A percentile compares a stretch with the other conserved stretches of the same genome.
phyloP scores from a whole-genome alignment of 345 rosid species.

The Salix caprea region DNA sequence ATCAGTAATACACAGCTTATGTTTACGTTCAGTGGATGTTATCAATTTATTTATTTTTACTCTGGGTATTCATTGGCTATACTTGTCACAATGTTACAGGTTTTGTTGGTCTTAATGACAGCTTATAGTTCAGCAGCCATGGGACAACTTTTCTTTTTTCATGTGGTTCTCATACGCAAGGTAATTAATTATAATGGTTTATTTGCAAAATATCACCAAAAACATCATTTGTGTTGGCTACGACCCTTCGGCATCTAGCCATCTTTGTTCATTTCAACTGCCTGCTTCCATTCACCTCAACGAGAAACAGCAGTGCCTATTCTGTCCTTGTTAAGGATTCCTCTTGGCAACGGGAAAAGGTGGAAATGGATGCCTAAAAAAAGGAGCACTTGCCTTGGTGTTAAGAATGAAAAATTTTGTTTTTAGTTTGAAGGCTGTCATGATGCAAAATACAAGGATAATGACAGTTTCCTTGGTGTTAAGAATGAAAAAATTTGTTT shows the following conservation, averaged over 20 bases:
- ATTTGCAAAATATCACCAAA: neutral
- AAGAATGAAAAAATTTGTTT: neutral
- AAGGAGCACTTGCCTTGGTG: neutral
- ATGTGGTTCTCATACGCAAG: slow-evolving; percentile 91
- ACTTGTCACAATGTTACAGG: slow-evolving; percentile 37
- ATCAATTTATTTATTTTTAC: neutral
- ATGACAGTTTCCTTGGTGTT: neutral
- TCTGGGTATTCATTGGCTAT: slow-evolving; percentile 8
- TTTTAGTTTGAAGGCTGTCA: neutral
- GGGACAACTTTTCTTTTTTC: slow-evolving; percentile 96
- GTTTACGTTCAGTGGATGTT: slow-evolving; percentile 1
- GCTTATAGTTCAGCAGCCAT: slow-evolving; percentile 88
- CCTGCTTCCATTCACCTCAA: neutral
- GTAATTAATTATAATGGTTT: slow-evolving; percentile 37
- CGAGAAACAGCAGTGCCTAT: neutral
- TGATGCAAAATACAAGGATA: neutral
- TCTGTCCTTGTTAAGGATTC: neutral
- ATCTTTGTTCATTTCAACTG: neutral
- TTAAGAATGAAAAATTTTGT: neutral
- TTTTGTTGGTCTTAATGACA: slow-evolving; percentile 64
- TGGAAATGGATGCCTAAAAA: neutral
- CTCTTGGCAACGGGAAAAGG: neutral
- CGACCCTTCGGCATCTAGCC: neutral
- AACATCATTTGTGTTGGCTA: neutral
- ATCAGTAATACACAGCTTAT: slow-evolving; percentile 38